phyloP scores from a whole-genome alignment of 1,284 basidiomycete genomes.

The Schizophyllum commune region DNA sequence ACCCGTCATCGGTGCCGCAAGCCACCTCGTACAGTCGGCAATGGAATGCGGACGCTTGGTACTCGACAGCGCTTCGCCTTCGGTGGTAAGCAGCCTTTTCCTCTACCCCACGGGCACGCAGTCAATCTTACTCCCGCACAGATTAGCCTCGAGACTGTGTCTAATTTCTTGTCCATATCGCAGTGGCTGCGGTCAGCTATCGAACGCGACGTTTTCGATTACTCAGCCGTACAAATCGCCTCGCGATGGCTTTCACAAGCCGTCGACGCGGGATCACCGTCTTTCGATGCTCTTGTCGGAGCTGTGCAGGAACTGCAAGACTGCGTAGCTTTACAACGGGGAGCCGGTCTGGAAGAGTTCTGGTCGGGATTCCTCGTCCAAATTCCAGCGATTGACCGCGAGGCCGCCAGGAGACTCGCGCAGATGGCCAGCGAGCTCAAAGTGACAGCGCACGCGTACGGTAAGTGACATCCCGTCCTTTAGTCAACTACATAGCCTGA shows the following conservation, averaged over 20 bases:
- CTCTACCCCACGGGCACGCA: neutral
- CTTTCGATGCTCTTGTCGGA: slow-evolving; percentile 23
- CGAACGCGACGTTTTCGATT: slow-evolving; percentile 28
- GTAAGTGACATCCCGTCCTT: neutral
- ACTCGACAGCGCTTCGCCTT: neutral
- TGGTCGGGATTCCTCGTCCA: slow-evolving; percentile 39
- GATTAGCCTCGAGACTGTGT: neutral
- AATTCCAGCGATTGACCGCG: neutral
- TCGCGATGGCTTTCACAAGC: slow-evolving; percentile 33
- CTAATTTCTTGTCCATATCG: neutral
- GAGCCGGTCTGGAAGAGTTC: slow-evolving; percentile 47
- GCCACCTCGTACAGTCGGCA: neutral
- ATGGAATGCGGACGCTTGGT: neutral
- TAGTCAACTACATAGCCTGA: neutral
- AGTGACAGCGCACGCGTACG: neutral
- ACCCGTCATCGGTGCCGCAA: neutral
- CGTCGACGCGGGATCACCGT: slow-evolving; percentile 25
- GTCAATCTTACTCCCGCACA: neutral
- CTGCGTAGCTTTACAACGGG: slow-evolving; percentile 41
- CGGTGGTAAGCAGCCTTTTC: neutral
- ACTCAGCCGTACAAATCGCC: slow-evolving; percentile 39
- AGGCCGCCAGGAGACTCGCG: neutral
- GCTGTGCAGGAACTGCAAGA: slow-evolving; percentile 28
- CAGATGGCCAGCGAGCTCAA: neutral
- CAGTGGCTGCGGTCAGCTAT: slow-evolving; percentile 8